These are phyloP conservation scores for Colletotrichum chrysophilum DNA, from an alignment of 2,329 filamentous ascomycete genomes.

Conservation along the genomic window DNA sequence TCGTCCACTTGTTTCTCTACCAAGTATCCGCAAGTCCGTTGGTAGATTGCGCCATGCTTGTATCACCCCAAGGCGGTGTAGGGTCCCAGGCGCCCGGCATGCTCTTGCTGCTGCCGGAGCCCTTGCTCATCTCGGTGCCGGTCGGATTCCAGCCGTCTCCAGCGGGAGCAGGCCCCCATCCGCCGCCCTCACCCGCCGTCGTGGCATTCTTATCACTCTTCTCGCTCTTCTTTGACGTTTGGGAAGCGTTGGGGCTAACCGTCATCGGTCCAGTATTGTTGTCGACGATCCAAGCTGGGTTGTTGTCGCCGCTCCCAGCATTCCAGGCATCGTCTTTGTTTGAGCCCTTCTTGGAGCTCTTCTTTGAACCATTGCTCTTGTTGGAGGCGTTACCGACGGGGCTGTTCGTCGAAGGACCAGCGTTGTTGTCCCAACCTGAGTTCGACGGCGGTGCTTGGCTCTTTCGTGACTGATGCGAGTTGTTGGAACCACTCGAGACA, in stretches of 20 bases:
- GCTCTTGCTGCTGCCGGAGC: slow-evolving; percentile 14
- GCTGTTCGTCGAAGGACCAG: slow-evolving; percentile 14
- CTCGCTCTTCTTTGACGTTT: slow-evolving; percentile 1
- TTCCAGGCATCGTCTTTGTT: neutral
- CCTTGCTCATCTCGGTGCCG: slow-evolving; percentile 8
- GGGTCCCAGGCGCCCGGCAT: slow-evolving; percentile 23
- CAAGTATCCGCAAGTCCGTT: slow-evolving; percentile 1
- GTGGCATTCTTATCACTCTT: slow-evolving; percentile 1
- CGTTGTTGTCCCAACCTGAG: slow-evolving; percentile 21
- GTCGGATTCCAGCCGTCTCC: slow-evolving; percentile 3
- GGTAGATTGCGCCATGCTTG: slow-evolving; percentile 14
- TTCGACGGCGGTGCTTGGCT: neutral
- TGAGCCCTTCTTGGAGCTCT: neutral
- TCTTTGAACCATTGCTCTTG: slow-evolving; percentile 11
- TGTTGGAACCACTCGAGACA: neutral
- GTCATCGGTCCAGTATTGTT: slow-evolving; percentile 9
- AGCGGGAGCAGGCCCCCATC: slow-evolving; percentile 6
- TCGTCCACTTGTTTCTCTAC: neutral
- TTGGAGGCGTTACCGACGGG: neutral
- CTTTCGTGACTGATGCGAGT: neutral
- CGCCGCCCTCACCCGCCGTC: slow-evolving; percentile 1
- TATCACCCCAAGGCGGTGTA: slow-evolving; percentile 5
- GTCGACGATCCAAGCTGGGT: slow-evolving; percentile 5
- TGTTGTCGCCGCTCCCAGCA: neutral
- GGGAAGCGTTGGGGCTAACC: slow-evolving; percentile 4